Percentiles rank a stretch among this genome's conserved stretches.
Conservation (phyloP, 306 rosid genomes). For the Abrus pulchellus region DNA sequence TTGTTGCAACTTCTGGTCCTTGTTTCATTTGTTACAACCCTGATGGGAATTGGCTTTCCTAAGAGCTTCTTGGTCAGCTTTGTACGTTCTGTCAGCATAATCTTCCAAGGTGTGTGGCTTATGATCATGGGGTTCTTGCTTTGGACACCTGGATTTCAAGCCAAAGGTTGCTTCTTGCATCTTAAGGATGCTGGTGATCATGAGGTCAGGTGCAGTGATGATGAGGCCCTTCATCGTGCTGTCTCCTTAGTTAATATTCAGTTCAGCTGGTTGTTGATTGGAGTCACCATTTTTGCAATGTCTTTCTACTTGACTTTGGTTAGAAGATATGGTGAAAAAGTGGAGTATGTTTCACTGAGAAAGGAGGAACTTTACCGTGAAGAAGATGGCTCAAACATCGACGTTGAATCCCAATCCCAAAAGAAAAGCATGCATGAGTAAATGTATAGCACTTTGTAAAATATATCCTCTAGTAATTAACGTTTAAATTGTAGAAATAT, state of each 20-base stretch:
- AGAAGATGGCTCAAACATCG: constrained; percentile 41
- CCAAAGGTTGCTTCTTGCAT: constrained; percentile 74
- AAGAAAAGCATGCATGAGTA: constrained; percentile 44
- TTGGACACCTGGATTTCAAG: constrained; percentile 62
- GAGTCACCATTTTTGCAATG: constrained; percentile 56
- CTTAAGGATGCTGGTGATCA: constrained; percentile 54
- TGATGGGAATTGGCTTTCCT: constrained; percentile 66
- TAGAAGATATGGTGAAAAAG: constrained; percentile 49
- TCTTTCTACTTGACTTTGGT: constrained; percentile 60
- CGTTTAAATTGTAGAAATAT: neutral
- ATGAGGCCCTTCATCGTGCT: constrained; percentile 69
- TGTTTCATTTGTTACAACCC: constrained; percentile 61
- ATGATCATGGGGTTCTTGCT: constrained; percentile 75
- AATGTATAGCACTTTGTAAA: constrained; percentile 21
- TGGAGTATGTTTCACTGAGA: constrained; percentile 60
- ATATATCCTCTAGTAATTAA: neutral
- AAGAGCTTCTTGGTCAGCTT: constrained; percentile 72
- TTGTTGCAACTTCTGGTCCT: constrained; percentile 64
- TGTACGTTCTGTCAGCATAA: constrained; percentile 65
- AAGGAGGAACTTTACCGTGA: constrained; percentile 42
- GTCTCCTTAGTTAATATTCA: constrained; percentile 67
- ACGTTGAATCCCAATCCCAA: constrained; percentile 50
- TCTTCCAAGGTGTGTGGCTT: constrained; percentile 82
- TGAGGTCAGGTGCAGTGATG: constrained; percentile 62
- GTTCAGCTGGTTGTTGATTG: constrained; percentile 76